A percentile compares a stretch with the other conserved stretches of the same genome.
phyloP scores from a whole-genome alignment of 208 protist species.

The Leishmania aethiopica region DNA sequence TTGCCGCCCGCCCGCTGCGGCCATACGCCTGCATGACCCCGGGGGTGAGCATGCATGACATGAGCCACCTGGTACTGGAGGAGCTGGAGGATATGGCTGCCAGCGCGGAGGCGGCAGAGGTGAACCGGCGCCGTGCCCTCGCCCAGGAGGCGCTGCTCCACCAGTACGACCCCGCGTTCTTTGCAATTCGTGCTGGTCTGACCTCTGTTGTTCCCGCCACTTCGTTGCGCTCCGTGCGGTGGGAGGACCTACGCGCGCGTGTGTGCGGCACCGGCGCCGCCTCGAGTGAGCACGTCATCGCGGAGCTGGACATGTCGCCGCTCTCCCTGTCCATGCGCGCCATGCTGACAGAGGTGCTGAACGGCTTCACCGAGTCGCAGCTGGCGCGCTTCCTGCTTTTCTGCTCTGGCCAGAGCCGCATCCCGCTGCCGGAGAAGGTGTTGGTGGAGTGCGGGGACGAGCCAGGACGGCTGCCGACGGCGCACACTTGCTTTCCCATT shows the following conservation, averaged over 20 bases:
- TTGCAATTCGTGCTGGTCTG: slow-evolving; percentile 71
- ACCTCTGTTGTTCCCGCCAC: slow-evolving; percentile 53
- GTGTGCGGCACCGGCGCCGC: slow-evolving; percentile 68
- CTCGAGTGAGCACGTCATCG: slow-evolving; percentile 68
- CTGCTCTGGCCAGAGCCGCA: slow-evolving; percentile 81
- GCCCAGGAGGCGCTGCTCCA: slow-evolving; percentile 74
- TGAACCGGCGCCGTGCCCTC: slow-evolving; percentile 42
- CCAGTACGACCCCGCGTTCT: slow-evolving; percentile 80
- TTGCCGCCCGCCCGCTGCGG: slow-evolving; percentile 28
- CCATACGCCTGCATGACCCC: slow-evolving; percentile 48
- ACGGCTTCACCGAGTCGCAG: slow-evolving; percentile 50
- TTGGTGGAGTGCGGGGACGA: slow-evolving; percentile 85
- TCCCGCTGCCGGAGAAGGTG: slow-evolving; percentile 85
- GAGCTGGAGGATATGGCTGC: slow-evolving; percentile 34
- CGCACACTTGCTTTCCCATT: slow-evolving; percentile 91
- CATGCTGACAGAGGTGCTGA: slow-evolving; percentile 66
- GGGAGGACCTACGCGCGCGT: slow-evolving; percentile 80
- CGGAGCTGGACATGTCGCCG: slow-evolving; percentile 66
- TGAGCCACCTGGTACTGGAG: slow-evolving; percentile 28
- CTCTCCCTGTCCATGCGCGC: slow-evolving; percentile 41
- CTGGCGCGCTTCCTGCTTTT: slow-evolving; percentile 84
- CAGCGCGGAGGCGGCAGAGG: slow-evolving; percentile 27
- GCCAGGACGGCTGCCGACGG: slow-evolving; percentile 66
- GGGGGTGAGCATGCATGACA: slow-evolving; percentile 39
- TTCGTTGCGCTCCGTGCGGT: slow-evolving; percentile 69